Evolutionary conservation across 768 basidiomycete species (phyloP), one percentile per base, ranked within the genome.

Genomic region (Lactarius hengduanensis): DNA sequence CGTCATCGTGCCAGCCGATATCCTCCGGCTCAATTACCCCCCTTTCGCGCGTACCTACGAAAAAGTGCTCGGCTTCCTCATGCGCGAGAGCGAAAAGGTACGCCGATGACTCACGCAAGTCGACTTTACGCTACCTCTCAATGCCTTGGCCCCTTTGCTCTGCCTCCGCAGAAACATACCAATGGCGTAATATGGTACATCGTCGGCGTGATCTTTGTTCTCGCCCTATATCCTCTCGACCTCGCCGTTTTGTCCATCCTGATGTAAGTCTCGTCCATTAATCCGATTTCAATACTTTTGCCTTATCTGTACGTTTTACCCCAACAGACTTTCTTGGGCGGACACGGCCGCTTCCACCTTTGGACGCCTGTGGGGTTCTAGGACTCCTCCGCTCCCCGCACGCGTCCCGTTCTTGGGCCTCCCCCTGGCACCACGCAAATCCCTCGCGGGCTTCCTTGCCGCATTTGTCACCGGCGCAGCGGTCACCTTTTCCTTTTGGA

Each of bases 161-260:
- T 50, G 47, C 22, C 16, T 47, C 16, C 28, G 36, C 69, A 92
- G 86, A 80, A 85, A 73, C 79, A 84, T 36, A 83, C 88, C 11
- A 96, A 97, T 72, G 95, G 95, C 1, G 92, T 95, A 34, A 85
- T 88, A 57, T 96, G 91, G 92, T 97, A 96, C 75, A 87, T 96
- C 65, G 76, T 96, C 30, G 95, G 95, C 20, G 92, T 91, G 69
- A 84, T 91, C 67, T 84, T 87, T 72, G 91, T 86, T 18, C 82
- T 97, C 22, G 77, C 83, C 0, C 77, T 87, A 59, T 91, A 92
- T 72, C 95, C 95, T 2, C 81, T 89, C 57, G 95, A 96, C 73
- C 83, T 97, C 38, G 94, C 94, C 13, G 86, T 91, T n/a, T 87
- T 96, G 16, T 84, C 94, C 8, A 90, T 97, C 70, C 82, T 96